A percentile compares a stretch with the other conserved stretches of the same genome.
These are phyloP conservation scores for Colletotrichum cordylinicola DNA, from an alignment of 2,329 filamentous ascomycete species.

Conservation along the genomic window DNA sequence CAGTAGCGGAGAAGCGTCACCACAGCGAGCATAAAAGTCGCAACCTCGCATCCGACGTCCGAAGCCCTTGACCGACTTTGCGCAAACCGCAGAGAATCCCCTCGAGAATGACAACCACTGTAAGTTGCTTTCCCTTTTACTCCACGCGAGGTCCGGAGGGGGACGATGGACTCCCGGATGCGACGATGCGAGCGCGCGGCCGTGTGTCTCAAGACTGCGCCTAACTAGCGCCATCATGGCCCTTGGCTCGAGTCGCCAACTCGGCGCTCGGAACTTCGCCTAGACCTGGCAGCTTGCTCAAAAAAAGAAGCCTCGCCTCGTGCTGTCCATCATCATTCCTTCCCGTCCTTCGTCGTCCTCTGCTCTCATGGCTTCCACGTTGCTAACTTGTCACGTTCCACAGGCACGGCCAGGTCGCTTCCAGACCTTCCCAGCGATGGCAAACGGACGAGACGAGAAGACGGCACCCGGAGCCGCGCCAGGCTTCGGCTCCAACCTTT, in stretches of 20 bases:
- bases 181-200: constrained; percentile 30
- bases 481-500: constrained; percentile 42
- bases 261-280: constrained; percentile 21
- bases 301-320: constrained; percentile 16
- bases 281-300: constrained; percentile 15
- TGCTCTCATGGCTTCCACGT: constrained; percentile 10
- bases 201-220: constrained; percentile 41
- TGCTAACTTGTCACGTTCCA: constrained; percentile 19
- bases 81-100: constrained; percentile 19
- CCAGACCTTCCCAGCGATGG: constrained; percentile 38
- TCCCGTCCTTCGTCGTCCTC: background rate
- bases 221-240: constrained; percentile 31
- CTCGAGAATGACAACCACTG: constrained; percentile 40
- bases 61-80: constrained; percentile 22
- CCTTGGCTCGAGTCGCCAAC: constrained; percentile 9
- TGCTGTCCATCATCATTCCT: constrained; percentile 6
- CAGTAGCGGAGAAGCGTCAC: background rate
- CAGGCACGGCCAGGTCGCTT: constrained; percentile 45
- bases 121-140: constrained; percentile 33
- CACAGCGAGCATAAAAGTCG: background rate
- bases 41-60: background rate
- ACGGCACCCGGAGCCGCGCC: constrained; percentile 37
- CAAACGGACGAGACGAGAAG: constrained; percentile 35
- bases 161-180: constrained; percentile 1
- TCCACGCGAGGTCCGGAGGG: constrained; percentile 18